A percentile compares a stretch with the other conserved stretches of the same genome.
Conservation (phyloP, 176 grass and related monocot species). For the Triticum monococcum region DNA sequence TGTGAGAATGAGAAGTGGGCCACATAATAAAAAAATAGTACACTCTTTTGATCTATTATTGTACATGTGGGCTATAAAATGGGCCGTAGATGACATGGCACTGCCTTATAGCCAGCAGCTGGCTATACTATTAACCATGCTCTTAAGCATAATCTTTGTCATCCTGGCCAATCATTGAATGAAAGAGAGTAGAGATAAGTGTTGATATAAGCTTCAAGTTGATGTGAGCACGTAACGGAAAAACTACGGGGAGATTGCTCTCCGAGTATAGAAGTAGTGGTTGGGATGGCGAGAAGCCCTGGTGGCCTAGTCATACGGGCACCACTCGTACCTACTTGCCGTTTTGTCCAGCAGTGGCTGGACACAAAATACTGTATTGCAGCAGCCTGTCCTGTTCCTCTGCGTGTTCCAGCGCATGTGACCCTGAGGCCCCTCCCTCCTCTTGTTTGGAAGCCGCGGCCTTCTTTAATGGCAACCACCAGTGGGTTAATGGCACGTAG, state of each 20-base stretch:
- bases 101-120: no score
- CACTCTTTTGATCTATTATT: no score
- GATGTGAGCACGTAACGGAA: background rate
- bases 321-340: background rate
- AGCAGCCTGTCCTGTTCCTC: background rate
- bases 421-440: background rate
- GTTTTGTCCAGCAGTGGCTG: background rate
- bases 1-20: no score
- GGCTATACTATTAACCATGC: no score
- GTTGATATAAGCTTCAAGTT: background rate
- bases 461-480: background rate
- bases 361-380: background rate
- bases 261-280: background rate
- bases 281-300: background rate
- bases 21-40: no score
- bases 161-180: background rate
- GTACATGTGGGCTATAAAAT: no score
- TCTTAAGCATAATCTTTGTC: background rate
- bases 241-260: background rate
- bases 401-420: conserved; percentile 21
- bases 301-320: background rate
- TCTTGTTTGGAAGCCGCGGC: background rate
- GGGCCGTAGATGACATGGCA: no score
- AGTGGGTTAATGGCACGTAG: background rate
- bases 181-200: no score